Percentiles rank a stretch among this genome's conserved stretches.
phyloP scores from a whole-genome alignment of 306 rosid genomes.

The Quercus alba region DNA sequence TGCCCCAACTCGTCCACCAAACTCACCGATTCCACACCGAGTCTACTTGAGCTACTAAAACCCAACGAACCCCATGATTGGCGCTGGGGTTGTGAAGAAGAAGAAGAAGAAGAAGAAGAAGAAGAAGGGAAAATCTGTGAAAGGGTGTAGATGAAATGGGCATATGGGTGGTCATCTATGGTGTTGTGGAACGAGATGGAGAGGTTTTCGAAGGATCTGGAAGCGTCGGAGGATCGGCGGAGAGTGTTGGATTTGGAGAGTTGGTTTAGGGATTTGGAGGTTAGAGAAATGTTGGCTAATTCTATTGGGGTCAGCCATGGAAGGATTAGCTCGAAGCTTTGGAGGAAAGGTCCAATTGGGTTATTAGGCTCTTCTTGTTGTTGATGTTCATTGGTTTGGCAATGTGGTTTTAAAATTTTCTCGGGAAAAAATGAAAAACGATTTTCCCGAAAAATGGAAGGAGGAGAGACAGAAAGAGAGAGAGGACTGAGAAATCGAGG shows the following conservation, averaged over 20 bases:
- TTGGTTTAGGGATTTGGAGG: constrained; percentile 43
- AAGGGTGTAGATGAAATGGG: constrained; percentile 64
- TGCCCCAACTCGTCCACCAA: constrained; percentile 40
- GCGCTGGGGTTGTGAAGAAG: constrained; percentile 22
- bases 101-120: not conserved
- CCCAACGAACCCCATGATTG: constrained; percentile 61
- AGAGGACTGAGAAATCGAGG: too few species aligned
- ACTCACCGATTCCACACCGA: constrained; percentile 18
- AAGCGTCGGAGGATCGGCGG: constrained; percentile 56
- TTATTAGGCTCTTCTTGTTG: not conserved
- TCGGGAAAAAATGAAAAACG: too few species aligned
- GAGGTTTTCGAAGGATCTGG: constrained; percentile 50
- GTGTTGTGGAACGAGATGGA: constrained; percentile 55
- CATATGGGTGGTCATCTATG: constrained; percentile 40
- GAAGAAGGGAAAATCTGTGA: constrained; percentile 23
- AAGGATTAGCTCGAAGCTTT: constrained; percentile 55
- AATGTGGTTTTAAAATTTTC: not conserved
- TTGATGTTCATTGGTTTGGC: not conserved
- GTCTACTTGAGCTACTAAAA: not conserved
- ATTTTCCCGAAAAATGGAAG: too few species aligned
- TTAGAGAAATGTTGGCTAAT: constrained; percentile 49
- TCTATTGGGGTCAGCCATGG: constrained; percentile 63
- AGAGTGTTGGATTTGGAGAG: constrained; percentile 41
- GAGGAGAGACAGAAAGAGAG: too few species aligned
- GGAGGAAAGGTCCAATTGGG: constrained; percentile 7